A percentile compares a stretch with the other conserved stretches of the same genome.
Conservation (phyloP, 768 basidiomycete genomes). For the Termitomyces sp. region DNA sequence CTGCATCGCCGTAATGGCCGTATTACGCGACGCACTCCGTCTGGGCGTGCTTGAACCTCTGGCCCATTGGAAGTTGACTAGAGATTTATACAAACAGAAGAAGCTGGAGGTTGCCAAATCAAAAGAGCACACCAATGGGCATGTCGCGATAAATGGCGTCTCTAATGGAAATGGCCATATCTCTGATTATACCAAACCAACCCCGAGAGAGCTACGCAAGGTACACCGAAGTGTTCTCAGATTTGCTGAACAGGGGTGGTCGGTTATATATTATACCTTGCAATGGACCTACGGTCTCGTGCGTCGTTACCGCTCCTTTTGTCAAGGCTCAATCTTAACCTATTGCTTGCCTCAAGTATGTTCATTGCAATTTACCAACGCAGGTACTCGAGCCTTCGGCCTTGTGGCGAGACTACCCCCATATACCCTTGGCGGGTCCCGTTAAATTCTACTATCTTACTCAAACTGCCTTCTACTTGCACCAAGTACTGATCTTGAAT, state of each 20-base stretch:
- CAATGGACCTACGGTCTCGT: conserved; percentile 82
- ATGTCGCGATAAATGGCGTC: conserved; percentile 19
- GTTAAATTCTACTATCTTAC: conserved; percentile 88
- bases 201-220: conserved; percentile 46
- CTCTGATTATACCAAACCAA: conserved; percentile 14
- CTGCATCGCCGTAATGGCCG: conserved; percentile 79
- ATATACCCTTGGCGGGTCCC: conserved; percentile 69
- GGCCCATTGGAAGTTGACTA: conserved; percentile 67
- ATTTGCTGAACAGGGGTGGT: conserved; percentile 97
- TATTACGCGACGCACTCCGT: conserved; percentile 75
- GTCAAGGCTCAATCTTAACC: neutral
- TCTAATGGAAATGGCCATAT: conserved; percentile 28
- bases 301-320: conserved; percentile 29
- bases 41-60: conserved; percentile 75
- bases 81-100: conserved; percentile 34
- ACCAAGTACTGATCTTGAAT: conserved; percentile 89
- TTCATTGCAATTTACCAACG: conserved; percentile 70
- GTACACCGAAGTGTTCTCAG: conserved; percentile 71
- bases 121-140: conserved; percentile 20
- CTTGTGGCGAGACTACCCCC: conserved; percentile 81
- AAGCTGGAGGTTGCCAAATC: conserved; percentile 13
- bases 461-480: conserved; percentile 85
- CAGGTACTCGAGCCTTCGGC: conserved; percentile 53
- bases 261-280: conserved; percentile 68
- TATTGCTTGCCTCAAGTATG: conserved; percentile 49